Base-by-base conservation (phyloP, 139 green algal species). In the Gonium pectorale region DNA sequence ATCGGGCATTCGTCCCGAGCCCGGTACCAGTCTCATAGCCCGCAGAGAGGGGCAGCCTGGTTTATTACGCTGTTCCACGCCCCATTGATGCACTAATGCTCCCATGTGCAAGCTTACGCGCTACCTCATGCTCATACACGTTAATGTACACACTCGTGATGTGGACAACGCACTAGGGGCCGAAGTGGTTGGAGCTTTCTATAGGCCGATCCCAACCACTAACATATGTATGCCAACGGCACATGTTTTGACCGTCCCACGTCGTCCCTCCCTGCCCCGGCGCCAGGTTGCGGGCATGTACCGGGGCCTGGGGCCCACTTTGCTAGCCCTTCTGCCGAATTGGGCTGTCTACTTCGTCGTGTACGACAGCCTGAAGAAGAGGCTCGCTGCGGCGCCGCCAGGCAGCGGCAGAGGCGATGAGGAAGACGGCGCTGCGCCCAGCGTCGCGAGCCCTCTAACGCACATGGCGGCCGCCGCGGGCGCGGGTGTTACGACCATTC, bases 241-340 rank as follows among this genome's bases (percentile, higher is more conserved):
- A 56, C 49, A 13, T 56, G 49, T 26, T 17, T 56, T 67, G 29
- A 3, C 29, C 60, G 8, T 67, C 24, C 60, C 60, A 27, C 60
- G 19, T 67, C 64, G 35, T 35, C 33, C 33, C 35, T 21, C 35
- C 64, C 8, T 35, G 15, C 64, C 64, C 68, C 26, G 43, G 93
- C 19, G 52, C 9, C 71, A 79, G 71, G 33, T 79, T 5, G 26
- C 64, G 3, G 97, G 96, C 17, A 82, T 99, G 71, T 99, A 99
- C 88, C 81, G 94, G 4, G 97, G 97, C 0, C 90, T 99, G 7
- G 94, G 94, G 0, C 97, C 97, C 33, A 99, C 97, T 5, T 86
- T 99, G 5, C 85, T 99, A 38, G 97, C 97, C 5, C 91, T 99
- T 72, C 92, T 99, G 35, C 97, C 97, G 41, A 99, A 99, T 86